Conservation (phyloP, 495 filamentous ascomycete species). For the Aspergillus affinis region DNA sequence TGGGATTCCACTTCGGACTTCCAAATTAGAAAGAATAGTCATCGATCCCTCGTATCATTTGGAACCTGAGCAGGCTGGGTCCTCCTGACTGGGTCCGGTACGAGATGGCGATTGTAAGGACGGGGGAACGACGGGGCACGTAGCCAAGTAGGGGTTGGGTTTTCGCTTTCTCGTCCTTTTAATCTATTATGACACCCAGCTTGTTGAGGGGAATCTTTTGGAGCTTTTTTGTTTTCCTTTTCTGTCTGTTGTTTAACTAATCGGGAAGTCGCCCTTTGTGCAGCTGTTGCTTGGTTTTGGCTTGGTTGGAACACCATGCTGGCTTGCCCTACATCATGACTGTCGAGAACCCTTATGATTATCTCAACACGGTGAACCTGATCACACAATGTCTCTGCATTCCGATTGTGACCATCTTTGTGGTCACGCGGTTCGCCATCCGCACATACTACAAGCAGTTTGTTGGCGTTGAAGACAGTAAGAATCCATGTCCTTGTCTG, state of each 20-base stretch:
- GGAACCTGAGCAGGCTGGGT: not conserved
- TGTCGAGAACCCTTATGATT: conserved; percentile 31
- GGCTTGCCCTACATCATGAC: conserved; percentile 23
- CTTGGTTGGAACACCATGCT: conserved; percentile 8
- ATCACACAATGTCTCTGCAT: conserved; percentile 49
- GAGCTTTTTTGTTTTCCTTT: not conserved
- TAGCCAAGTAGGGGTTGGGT: not conserved
- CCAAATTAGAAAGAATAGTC: not conserved
- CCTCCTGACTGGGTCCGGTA: not conserved
- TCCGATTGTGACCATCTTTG: conserved; percentile 38
- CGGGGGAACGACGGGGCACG: not conserved
- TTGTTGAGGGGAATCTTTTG: not conserved
- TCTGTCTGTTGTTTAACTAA: not conserved
- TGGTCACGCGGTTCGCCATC: conserved; percentile 38
- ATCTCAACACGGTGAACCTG: conserved; percentile 38
- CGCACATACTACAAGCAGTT: conserved; percentile 36
- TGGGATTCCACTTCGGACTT: not conserved
- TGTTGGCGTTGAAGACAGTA: conserved; percentile 44
- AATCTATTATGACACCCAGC: not conserved
- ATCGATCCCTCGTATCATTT: not conserved
- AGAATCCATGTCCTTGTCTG: conserved; percentile 9
- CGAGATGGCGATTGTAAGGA: not conserved
- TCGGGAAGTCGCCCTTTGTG: not conserved
- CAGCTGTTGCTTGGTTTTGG: not conserved
- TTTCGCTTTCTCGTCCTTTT: not conserved